phyloP scores from a whole-genome alignment of 257 asterid genomes.

The Ocimum tenuiflorum region DNA sequence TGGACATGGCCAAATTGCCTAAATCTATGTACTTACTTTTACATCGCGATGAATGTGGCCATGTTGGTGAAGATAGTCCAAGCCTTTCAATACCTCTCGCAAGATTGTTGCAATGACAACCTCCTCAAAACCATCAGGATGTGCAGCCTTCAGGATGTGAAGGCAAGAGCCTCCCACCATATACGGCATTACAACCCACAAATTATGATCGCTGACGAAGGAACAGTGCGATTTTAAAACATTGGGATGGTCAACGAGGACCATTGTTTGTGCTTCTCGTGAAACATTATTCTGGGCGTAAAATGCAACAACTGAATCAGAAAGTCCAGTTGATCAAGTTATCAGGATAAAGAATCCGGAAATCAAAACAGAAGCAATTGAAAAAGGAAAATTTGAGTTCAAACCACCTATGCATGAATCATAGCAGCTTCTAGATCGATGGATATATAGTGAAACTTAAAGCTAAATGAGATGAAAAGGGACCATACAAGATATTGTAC shows the following conservation, averaged over 20 bases:
- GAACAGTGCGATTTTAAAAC: conserved; percentile 95
- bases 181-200: conserved; percentile 98
- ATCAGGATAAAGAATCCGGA: conserved; percentile 1
- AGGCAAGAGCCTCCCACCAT: conserved; percentile 98
- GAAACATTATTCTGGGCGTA: conserved; percentile 67
- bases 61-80: conserved; percentile 93
- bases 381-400: conserved; percentile 4
- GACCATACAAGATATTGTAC: neutral
- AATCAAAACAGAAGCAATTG: neutral
- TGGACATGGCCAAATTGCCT: conserved; percentile 2
- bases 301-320: conserved; percentile 26
- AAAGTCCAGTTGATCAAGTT: conserved; percentile 13
- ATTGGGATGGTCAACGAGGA: conserved; percentile 87
- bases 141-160: conserved; percentile 76
- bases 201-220: conserved; percentile 75
- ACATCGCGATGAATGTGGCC: conserved; percentile 98
- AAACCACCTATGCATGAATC: neutral
- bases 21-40: conserved; percentile 51
- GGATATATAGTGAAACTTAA: conserved; percentile 1
- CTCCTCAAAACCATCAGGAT: conserved; percentile 96
- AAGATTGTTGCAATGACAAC: conserved; percentile 82
- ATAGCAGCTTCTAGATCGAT: conserved; percentile 6
- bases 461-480: conserved; percentile 4
- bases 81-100: conserved; percentile 84
- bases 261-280: conserved; percentile 95